Evolutionary conservation across 805 yeast species (phyloP), one percentile per base, ranked within the genome.

Genomic region (Priceomyces haplophilus): DNA sequence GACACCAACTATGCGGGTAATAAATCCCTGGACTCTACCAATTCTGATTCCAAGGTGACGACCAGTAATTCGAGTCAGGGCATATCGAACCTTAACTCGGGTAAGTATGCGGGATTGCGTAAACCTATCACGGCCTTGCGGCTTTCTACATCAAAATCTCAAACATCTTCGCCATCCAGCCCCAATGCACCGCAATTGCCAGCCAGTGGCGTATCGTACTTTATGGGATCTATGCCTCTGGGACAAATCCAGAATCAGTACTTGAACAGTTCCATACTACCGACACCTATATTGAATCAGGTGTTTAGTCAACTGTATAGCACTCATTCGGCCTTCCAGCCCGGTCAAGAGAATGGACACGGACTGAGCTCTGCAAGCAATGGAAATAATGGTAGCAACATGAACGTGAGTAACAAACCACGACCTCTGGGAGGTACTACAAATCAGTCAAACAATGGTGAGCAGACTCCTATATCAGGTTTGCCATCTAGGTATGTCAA

Each of bases 401-500:
- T 21, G 13, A 31, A 12, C 13, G 15, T 11, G 7, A 24, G 27
- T 24, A 24, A 7, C 7, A 24, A 24, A 11, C 11, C 27, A 8
- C 27, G 27, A 24, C 7, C 27, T 11, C 27, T 8, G 27, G 35
- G 35, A 16, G 4, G 35, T 15, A n/a, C 35, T 5, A n/a, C 34
- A 16, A 13, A 13, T 7, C 33, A 34, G 27, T 12, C n/a, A 4
- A 21, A 18, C 51, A 58, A 54, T 19, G 69, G 83, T 10, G 88
- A 83, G 31, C 88, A 83, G 46, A 81, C 89, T 0, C 88, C 90
- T 3, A 61, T 84, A 2, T 83, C 84, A 5, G 82, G 80, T 0
- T 64, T 86, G 18, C 90, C 95, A 2, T 78, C 86, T 2, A 72
- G 85, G 40, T 86, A 81, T 52, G 79, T 85, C 33, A 75, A 75